These are phyloP conservation scores for Macroventuria anomochaeta DNA, from an alignment of 2,329 filamentous ascomycete genomes.

Conservation along the genomic window DNA sequence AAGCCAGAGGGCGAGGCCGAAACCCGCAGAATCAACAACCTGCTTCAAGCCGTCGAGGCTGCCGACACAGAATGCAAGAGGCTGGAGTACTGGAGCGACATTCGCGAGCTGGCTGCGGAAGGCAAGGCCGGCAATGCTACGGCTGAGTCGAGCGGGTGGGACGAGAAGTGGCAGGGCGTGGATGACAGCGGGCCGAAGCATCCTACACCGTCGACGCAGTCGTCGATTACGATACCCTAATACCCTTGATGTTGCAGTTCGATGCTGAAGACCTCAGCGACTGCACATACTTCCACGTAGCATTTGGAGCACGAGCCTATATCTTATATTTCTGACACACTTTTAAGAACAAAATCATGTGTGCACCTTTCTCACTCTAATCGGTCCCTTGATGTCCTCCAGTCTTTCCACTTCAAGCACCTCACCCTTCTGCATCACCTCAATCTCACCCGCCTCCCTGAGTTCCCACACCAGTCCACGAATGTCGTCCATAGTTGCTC, in stretches of 20 bases:
- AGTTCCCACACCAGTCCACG: slow-evolving; percentile 53
- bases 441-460: slow-evolving; percentile 51
- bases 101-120: slow-evolving; percentile 52
- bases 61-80: slow-evolving; percentile 81
- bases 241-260: neutral
- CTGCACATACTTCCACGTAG: neutral
- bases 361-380: slow-evolving; percentile 49
- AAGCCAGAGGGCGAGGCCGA: slow-evolving; percentile 55
- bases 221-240: neutral
- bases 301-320: slow-evolving; percentile 1
- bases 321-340: slow-evolving; percentile 6
- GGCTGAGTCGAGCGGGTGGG: slow-evolving; percentile 45
- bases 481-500: slow-evolving; percentile 56
- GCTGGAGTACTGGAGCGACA: slow-evolving; percentile 87
- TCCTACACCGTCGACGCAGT: slow-evolving; percentile 19
- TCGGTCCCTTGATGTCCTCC: slow-evolving; percentile 55
- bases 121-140: slow-evolving; percentile 45
- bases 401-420: slow-evolving; percentile 44
- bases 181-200: slow-evolving; percentile 46
- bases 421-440: slow-evolving; percentile 58
- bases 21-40: slow-evolving; percentile 65
- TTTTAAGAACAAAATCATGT: neutral
- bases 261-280: neutral
- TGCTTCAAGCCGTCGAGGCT: slow-evolving; percentile 76
- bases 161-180: slow-evolving; percentile 48